phyloP scores from a whole-genome alignment of 2,329 filamentous ascomycete genomes.

The Diaporthe sp. region DNA sequence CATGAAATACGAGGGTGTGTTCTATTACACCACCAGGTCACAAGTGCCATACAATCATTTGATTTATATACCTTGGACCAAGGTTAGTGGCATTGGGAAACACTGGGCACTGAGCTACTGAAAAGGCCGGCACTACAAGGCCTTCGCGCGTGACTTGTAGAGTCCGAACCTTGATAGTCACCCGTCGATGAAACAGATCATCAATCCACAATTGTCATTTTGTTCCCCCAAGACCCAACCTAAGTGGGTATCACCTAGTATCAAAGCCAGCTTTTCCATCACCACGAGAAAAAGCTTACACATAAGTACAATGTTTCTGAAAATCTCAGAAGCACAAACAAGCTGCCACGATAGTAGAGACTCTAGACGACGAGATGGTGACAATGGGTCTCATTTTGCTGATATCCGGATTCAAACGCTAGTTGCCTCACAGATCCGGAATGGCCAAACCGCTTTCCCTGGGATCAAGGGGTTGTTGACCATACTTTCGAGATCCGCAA shows the following conservation, averaged over 20 bases:
- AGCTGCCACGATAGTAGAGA: background rate
- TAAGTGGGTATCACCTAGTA: background rate
- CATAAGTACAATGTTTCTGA: background rate
- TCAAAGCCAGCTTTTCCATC: background rate
- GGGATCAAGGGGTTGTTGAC: background rate
- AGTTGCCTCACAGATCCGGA: background rate
- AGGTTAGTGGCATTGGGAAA: background rate
- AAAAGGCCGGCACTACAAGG: background rate
- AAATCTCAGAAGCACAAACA: background rate
- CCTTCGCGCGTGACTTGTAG: background rate
- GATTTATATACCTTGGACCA: background rate
- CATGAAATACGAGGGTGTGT: background rate
- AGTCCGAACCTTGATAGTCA: background rate
- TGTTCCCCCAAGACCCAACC: background rate
- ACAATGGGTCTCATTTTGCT: background rate
- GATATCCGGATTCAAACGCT: too few species aligned
- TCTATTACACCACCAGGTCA: background rate
- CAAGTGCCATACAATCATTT: too few species aligned
- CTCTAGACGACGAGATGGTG: background rate
- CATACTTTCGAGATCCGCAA: too few species aligned
- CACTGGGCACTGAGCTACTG: background rate
- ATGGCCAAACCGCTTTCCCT: background rate
- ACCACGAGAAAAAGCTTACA: background rate
- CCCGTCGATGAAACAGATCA: background rate
- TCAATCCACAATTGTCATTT: background rate